Base-by-base conservation (phyloP, 176 grass and related monocot species). In the Eragrostis nindensis region DNA sequence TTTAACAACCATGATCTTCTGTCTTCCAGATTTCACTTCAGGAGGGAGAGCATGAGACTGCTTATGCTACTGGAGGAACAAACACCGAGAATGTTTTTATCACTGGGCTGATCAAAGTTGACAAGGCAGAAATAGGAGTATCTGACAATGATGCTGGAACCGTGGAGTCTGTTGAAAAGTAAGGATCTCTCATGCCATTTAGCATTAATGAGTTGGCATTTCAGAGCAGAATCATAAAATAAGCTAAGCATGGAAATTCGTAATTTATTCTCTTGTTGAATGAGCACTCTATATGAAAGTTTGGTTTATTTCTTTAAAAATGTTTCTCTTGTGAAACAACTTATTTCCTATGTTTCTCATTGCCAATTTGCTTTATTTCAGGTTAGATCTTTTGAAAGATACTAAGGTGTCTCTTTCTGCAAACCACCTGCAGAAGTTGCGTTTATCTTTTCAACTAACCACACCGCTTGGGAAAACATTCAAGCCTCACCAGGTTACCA, bases 371-470 rank as follows among this genome's bases (percentile, higher is more conserved):
- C 42, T 85, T 73, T 16, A 62, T 80, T 91, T 80, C 87, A 99
- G 97, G 79, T 88, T 99, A 88, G 93, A 99, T 96, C 80, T 96
- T 62, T 74, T 82, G 22, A 93, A 91, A 57, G 76, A 91, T 87
- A 63, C 82, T 44, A 62, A 64, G 53, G 69, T 93, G 50, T 88
- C 82, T 66, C 90, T 99, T 21, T 89, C 84, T 70, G 93, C 93
- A 56, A 96, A 99, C 77, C 91, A 99, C 86, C 86, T 99, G 60
- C 91, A 99, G 80, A 99, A 92, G 79, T 74, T 96, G 80, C 83
- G 41, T 32, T 42, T 99, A 71, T 93, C 93, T 75, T 91, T 98
- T 71, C 90, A 91, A 77, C 85, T 98, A 67, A 85, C 78, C 25
- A 94, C 95, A 50, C 90, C 90, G 15, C 90, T 91, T 16, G 95